A percentile compares a stretch with the other conserved stretches of the same genome.
phyloP scores from a whole-genome alignment of 805 yeast species.

The Kodamaea kaohsiungensis region DNA sequence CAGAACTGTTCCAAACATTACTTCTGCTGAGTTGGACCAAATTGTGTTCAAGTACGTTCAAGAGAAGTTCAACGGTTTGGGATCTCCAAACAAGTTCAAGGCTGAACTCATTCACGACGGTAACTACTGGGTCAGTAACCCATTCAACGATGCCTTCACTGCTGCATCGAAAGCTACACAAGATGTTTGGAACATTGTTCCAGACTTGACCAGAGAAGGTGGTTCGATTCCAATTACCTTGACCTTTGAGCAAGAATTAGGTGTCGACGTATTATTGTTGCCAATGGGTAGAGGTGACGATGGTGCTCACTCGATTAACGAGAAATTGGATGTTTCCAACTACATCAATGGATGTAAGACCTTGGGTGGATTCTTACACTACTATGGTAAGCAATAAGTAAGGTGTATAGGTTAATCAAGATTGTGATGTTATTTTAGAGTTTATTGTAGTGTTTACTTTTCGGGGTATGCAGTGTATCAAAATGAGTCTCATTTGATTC shows the following conservation, averaged over 20 bases:
- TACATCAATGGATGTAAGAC: slow-evolving; percentile 94
- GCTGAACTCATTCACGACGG: slow-evolving; percentile 91
- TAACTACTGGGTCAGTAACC: slow-evolving; percentile 94
- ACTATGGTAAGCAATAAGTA: slow-evolving; percentile 47
- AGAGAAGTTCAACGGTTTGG: slow-evolving; percentile 61
- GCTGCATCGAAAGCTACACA: slow-evolving; percentile 96
- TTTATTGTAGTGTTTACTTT: too few relatives aligned
- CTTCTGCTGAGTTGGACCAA: slow-evolving; percentile 73
- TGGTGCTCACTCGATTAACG: slow-evolving; percentile 98
- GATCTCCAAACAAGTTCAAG: slow-evolving; percentile 72
- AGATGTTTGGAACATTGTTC: slow-evolving; percentile 91
- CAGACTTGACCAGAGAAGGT: slow-evolving; percentile 98
- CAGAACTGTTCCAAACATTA: slow-evolving; percentile 95
- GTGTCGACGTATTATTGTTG: slow-evolving; percentile 81
- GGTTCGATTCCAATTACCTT: slow-evolving; percentile 98
- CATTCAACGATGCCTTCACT: slow-evolving; percentile 85
- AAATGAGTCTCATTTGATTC: too few relatives aligned
- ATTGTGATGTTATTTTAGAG: not conserved
- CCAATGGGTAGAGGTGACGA: slow-evolving; percentile 99
- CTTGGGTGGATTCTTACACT: slow-evolving; percentile 90
- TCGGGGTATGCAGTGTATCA: too few relatives aligned
- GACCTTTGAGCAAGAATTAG: slow-evolving; percentile 85
- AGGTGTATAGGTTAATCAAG: not conserved
- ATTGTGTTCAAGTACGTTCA: slow-evolving; percentile 72
- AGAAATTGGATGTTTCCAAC: slow-evolving; percentile 85